Conservation (phyloP, 352 stramenopile genomes). For the Phytopythium mirpurense region DNA sequence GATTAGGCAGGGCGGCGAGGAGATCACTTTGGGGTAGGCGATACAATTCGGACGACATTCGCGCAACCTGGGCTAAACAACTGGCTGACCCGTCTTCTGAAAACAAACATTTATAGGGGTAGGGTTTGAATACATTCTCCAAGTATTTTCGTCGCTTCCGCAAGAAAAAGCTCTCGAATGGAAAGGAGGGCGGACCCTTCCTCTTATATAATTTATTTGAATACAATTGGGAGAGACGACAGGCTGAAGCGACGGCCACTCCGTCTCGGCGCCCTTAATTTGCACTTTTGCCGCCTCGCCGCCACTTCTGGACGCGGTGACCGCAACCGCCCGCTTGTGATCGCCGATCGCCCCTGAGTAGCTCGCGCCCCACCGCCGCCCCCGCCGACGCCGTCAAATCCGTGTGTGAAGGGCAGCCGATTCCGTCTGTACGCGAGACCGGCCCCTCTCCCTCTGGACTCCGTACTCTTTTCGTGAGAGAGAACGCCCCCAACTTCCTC, state of each 20-base stretch:
- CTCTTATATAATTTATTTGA: no score
- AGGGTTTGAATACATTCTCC: background rate
- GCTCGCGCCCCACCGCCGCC: no score
- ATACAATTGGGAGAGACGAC: background rate
- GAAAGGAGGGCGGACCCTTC: background rate
- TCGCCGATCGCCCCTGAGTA: no score
- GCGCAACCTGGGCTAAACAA: background rate
- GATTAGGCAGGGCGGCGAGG: no score
- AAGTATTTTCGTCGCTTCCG: background rate
- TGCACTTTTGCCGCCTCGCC: background rate
- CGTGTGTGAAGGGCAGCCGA: no score
- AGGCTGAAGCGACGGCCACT: background rate
- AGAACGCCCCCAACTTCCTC: background rate
- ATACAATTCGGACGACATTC: background rate
- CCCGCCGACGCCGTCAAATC: no score
- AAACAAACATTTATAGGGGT: background rate
- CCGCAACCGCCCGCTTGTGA: no score
- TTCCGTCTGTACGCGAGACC: no score
- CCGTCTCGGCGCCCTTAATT: background rate
- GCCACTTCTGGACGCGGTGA: no score
- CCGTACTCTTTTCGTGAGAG: background rate
- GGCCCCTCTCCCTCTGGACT: background rate
- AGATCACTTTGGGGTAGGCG: background rate
- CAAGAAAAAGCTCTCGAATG: background rate
- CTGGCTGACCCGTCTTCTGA: background rate